Evolutionary conservation across 768 basidiomycete genomes (phyloP).

Genomic region (Melanogaster broomeanus): DNA sequence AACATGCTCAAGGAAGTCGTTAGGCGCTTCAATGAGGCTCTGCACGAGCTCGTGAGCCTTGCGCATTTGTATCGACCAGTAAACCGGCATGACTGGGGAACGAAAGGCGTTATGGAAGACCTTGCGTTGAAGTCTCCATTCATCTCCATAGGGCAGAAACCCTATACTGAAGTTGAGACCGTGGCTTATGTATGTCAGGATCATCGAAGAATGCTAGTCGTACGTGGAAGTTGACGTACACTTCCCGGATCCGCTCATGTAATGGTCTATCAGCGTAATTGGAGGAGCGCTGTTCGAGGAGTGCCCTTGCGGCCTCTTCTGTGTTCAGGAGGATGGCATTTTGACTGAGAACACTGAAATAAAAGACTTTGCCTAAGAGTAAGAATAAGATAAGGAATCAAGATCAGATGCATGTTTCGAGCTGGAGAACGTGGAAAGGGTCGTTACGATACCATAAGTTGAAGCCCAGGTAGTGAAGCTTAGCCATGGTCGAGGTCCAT

Average conservation of each 20-base stretch:
- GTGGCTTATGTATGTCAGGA: not conserved
- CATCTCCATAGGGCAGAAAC: slow-evolving; percentile 19
- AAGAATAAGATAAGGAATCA: too few relatives aligned
- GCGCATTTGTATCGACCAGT: slow-evolving; percentile 8
- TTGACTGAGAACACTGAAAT: too few relatives aligned
- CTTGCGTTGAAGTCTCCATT: slow-evolving; percentile 20
- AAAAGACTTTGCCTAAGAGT: too few relatives aligned
- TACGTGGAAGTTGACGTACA: too few relatives aligned
- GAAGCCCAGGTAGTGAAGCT: not conserved
- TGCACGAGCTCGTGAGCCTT: slow-evolving; percentile 9
- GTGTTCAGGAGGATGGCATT: slow-evolving; percentile 13
- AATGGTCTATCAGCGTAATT: slow-evolving; percentile 18
- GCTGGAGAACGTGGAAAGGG: too few relatives aligned
- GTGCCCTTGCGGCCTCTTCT: slow-evolving; percentile 8
- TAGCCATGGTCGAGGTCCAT: not conserved
- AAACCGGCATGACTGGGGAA: slow-evolving; percentile 1
- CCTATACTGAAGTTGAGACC: slow-evolving; percentile 19
- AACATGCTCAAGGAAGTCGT: slow-evolving; percentile 4
- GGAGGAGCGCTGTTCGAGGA: slow-evolving; percentile 16
- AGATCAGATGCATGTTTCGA: too few relatives aligned
- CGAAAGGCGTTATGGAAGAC: slow-evolving; percentile 20
- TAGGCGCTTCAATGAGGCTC: slow-evolving; percentile 1
- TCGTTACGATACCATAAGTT: not conserved
- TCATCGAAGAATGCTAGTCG: not conserved
- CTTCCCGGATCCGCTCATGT: too few relatives aligned